Evolutionary conservation across 2,329 filamentous ascomycete genomes (phyloP), one percentile per base, ranked within the genome.

Genomic region (Alternaria brassicae): DNA sequence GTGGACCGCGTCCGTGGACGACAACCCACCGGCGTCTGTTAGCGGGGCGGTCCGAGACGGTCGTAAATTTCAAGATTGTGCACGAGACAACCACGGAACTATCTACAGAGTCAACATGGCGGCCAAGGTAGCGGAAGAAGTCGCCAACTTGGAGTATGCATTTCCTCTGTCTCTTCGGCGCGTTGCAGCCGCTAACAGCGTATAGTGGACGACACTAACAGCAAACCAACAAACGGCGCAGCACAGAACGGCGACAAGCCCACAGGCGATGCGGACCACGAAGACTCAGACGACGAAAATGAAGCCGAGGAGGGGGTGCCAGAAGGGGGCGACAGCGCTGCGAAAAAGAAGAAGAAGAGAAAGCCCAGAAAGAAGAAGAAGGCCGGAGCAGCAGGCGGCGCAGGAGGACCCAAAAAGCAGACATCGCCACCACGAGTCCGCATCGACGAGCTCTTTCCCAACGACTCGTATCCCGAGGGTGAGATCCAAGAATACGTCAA

Each of bases 271-370:
- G 80, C 77, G 58, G 84, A 85, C 65, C 82, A 84, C 64, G 81
- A 81, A 54, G 83, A 85, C 59, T 85, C 83, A 21, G 84, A 86
- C 50, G 84, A 86, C 58, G 82, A 82, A 56, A 82, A 83, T 52
- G 83, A 85, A 55, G 82, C 80, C 50, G 82, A 82, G 40, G 83
- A 81, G 27, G 81, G 79, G n/a, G 68, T 66, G 15, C 74, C 72
- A 28, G 72, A 65, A 28, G 68, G 66, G 30, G 71, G 68, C 73
- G 79, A 76, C 42, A 75, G 73, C 15, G 77, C 73, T 34, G 79
- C 80, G 52, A 91, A 91, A 80, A 92, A 92, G 81, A 92, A 93
- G 82, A 94, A 93, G 84, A 92, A 92, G 84, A 91, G 89, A 83
- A 89, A 87, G 80, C 86, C 88, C 75, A 88, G 88, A 77, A 90